phyloP scores from a whole-genome alignment of 257 asterid species.

The Solanum appendiculatum region DNA sequence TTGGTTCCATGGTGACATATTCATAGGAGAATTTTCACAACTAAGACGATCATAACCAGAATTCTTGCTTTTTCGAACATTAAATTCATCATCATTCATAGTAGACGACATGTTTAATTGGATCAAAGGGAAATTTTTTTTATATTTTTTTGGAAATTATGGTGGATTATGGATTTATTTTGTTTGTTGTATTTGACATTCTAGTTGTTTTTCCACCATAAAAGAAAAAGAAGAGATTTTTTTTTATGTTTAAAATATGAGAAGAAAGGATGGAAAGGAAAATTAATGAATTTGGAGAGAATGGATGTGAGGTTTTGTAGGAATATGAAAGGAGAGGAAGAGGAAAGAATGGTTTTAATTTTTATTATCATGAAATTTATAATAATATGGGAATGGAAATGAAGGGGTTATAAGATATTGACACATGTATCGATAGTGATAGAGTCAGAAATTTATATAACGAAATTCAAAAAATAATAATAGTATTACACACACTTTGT shows the following conservation, averaged over 20 bases:
- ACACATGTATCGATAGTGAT: neutral
- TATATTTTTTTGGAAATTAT: neutral
- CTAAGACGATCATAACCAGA: slow-evolving; percentile 32
- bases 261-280: neutral
- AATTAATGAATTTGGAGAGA: neutral
- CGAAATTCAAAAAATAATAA: neutral
- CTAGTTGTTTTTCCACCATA: neutral
- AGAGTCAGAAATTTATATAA: neutral
- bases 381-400: neutral
- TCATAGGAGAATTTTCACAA: slow-evolving; percentile 25
- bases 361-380: neutral
- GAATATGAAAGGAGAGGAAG: neutral
- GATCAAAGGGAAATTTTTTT: slow-evolving; percentile 4
- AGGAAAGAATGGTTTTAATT: neutral
- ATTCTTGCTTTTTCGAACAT: slow-evolving; percentile 15
- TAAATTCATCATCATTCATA: slow-evolving; percentile 12
- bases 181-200: neutral
- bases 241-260: neutral
- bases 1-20: slow-evolving; percentile 53
- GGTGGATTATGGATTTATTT: neutral
- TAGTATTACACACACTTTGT: too few species aligned
- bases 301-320: slow-evolving; percentile 22
- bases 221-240: neutral
- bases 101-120: slow-evolving; percentile 15
- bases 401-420: neutral